Conservation (phyloP, 1,284 basidiomycete genomes). For the Golubevia pallescens region DNA sequence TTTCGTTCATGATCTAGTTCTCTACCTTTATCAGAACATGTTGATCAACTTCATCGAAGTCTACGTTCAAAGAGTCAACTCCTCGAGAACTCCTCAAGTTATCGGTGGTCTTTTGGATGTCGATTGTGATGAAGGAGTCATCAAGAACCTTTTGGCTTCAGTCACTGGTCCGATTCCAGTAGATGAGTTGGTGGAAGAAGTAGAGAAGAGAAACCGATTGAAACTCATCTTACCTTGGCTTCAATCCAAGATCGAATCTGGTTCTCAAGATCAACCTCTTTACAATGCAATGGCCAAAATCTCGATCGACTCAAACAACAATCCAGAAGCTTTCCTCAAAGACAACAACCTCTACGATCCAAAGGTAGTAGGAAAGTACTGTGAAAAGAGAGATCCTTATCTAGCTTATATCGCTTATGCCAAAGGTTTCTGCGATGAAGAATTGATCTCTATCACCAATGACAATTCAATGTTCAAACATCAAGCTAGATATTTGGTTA, state of each 20-base stretch:
- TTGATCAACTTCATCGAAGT: constrained; percentile 98
- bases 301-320: constrained; percentile 97
- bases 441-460: constrained; percentile 95
- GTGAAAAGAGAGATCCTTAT: constrained; percentile 97
- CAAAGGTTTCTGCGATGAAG: constrained; percentile 98
- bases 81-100: constrained; percentile 96
- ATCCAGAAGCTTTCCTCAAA: constrained; percentile 95
- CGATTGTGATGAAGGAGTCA: constrained; percentile 94
- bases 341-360: constrained; percentile 99
- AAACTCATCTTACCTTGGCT: constrained; percentile 98
- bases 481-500: constrained; percentile 96
- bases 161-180: constrained; percentile 98
- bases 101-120: constrained; percentile 96
- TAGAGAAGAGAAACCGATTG: constrained; percentile 92
- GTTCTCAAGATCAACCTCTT: constrained; percentile 87
- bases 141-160: constrained; percentile 90
- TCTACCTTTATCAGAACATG: constrained; percentile 98
- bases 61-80: constrained; percentile 98
- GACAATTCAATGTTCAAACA: constrained; percentile 99
- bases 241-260: constrained; percentile 86
- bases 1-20: constrained; percentile 98
- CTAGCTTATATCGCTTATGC: constrained; percentile 99
- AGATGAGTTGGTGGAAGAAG: constrained; percentile 95
- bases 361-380: constrained; percentile 96
- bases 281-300: constrained; percentile 99